Base-by-base conservation (phyloP, 257 asterid species). In the Salvia splendens region DNA sequence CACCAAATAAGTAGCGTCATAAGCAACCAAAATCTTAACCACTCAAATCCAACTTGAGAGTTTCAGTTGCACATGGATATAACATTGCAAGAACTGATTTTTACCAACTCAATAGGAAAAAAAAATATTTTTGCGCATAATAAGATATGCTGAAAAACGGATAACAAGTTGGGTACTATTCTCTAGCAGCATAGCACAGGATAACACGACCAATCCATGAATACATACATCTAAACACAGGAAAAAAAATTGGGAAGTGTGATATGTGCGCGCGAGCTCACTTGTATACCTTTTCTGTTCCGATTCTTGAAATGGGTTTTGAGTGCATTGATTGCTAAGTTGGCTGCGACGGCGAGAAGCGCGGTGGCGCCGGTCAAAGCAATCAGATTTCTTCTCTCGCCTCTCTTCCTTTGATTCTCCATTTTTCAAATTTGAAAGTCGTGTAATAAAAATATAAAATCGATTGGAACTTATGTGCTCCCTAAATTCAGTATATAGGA, bases 331-430 rank as follows among this genome's bases (percentile, higher is more conserved):
- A 83, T 65, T 73, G 89, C 89, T 59, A 90, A 81, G 86, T 81
- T 90, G 85, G 88, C 84, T 24, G 92, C 95, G 14, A 87, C 83
- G 59, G 91, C 94, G 8, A 86, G 72, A 52, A 90, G 70, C 56
- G 99, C 96, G 64, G 96, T 95, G 52, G 87, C 95, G n/a, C 96
- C 99, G 64, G 97, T 88, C 69, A 90, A 61, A 73, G 85, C 97
- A 30, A 93, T 24, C n/a, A 82, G 65, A 43, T 74, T 82, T 72
- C 70, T 78, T 70, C 82, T 82, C 56, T 82, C 87, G 77, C 76
- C 77, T 78, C 75, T 80, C 79, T 77, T 80, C 60, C 60, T 70
- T 67, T 76, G 76, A 10, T 41, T 60, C 71, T 70, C 79, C 86
- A 75, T 83, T 54, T 24, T 30, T 51, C 15, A 6, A 67, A 28